These are phyloP conservation scores for Quercus gilva DNA, from an alignment of 306 rosid genomes.

Conservation along the genomic window DNA sequence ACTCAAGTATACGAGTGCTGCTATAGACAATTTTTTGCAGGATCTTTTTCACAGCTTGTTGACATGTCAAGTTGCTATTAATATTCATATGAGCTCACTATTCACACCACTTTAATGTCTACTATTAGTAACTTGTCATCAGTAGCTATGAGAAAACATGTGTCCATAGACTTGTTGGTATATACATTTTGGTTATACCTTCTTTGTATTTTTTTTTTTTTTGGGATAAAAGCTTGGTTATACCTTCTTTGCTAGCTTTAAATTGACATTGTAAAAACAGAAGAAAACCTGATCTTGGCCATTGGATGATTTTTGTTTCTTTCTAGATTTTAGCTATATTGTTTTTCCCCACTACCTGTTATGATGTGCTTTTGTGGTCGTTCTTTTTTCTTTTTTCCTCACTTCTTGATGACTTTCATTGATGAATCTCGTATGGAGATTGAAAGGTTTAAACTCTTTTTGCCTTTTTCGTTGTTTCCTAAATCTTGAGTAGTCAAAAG, in stretches of 20 bases:
- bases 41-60: too few species aligned
- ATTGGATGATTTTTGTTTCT: background rate
- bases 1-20: slow-evolving; percentile 21
- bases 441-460: background rate
- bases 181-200: slow-evolving; percentile 24
- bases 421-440: background rate
- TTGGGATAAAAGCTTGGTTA: background rate
- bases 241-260: slow-evolving; percentile 9
- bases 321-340: background rate
- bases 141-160: too few species aligned
- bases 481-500: background rate
- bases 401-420: background rate
- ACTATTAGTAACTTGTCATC: too few species aligned
- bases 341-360: background rate
- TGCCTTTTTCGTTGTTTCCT: background rate
- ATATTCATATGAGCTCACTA: too few species aligned
- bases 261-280: slow-evolving; percentile 38
- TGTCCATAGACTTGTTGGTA: too few species aligned
- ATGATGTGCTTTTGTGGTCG: background rate
- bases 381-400: background rate
- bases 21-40: too few species aligned
- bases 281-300: slow-evolving; percentile 21
- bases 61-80: too few species aligned
- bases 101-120: too few species aligned
- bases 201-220: background rate